Conservation (phyloP, 2,329 filamentous ascomycete species). For the Apiospora rasikravindrae region DNA sequence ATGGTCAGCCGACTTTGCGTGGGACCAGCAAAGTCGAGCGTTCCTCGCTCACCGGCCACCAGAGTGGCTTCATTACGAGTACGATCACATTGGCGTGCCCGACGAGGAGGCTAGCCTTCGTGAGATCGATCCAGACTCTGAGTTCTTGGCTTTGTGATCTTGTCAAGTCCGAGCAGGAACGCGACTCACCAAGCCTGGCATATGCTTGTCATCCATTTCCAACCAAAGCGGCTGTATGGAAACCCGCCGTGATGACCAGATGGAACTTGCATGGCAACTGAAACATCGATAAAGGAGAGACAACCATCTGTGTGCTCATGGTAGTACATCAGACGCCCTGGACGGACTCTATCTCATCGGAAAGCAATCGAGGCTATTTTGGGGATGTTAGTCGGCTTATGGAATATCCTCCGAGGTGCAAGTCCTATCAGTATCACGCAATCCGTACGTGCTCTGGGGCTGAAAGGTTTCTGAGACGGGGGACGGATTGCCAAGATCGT, state of each 20-base stretch:
- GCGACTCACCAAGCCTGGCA: not conserved
- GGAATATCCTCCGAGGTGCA: not conserved
- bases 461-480: not conserved
- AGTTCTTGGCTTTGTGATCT: slow-evolving; percentile 19
- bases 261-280: not conserved
- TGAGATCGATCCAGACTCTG: slow-evolving; percentile 22
- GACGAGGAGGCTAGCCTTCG: slow-evolving; percentile 18
- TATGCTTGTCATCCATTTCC: not conserved
- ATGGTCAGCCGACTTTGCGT: slow-evolving; percentile 22
- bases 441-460: not conserved
- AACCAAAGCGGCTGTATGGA: not conserved
- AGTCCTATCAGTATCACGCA: not conserved
- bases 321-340: not conserved
- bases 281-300: not conserved
- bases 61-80: slow-evolving; percentile 23
- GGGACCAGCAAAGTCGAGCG: slow-evolving; percentile 19
- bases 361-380: not conserved
- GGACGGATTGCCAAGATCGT: not conserved
- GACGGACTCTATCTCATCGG: not conserved
- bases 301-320: not conserved
- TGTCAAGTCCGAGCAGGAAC: not conserved
- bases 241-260: not conserved
- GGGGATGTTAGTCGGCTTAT: not conserved
- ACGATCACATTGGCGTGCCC: slow-evolving; percentile 20
- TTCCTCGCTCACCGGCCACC: slow-evolving; percentile 15